phyloP scores from a whole-genome alignment of 495 filamentous ascomycete species.

The Xylaria acuta region DNA sequence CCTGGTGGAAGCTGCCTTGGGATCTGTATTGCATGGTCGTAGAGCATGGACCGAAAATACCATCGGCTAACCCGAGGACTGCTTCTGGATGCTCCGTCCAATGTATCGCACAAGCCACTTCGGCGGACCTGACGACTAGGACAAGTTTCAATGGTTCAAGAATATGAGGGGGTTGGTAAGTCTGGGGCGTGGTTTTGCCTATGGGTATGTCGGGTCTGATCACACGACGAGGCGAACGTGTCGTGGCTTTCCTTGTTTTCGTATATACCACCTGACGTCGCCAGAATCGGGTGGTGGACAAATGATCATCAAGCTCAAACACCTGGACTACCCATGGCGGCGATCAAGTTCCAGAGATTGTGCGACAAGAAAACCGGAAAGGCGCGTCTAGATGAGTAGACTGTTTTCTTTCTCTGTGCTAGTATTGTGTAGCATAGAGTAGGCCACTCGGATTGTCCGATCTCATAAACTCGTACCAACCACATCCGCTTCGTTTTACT shows the following conservation, averaged over 20 bases:
- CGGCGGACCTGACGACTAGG: not conserved
- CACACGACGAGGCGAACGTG: not conserved
- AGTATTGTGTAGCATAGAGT: not conserved
- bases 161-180: not conserved
- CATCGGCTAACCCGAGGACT: not conserved
- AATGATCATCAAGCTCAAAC: not conserved
- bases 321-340: not conserved
- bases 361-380: not conserved
- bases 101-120: not conserved
- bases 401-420: not conserved
- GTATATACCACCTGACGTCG: not conserved
- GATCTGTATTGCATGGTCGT: not conserved
- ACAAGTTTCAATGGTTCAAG: not conserved
- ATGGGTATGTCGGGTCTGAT: not conserved
- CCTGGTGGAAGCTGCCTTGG: not conserved
- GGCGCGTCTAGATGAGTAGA: not conserved
- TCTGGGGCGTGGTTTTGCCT: not conserved
- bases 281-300: not conserved
- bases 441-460: not conserved
- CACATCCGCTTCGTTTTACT: not conserved
- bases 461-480: not conserved
- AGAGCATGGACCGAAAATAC: not conserved
- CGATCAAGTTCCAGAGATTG: not conserved
- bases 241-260: conserved; percentile 9
- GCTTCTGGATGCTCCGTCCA: not conserved